These are phyloP conservation scores for Neurospora sublineolata DNA, from an alignment of 495 filamentous ascomycete species.

Conservation along the genomic window DNA sequence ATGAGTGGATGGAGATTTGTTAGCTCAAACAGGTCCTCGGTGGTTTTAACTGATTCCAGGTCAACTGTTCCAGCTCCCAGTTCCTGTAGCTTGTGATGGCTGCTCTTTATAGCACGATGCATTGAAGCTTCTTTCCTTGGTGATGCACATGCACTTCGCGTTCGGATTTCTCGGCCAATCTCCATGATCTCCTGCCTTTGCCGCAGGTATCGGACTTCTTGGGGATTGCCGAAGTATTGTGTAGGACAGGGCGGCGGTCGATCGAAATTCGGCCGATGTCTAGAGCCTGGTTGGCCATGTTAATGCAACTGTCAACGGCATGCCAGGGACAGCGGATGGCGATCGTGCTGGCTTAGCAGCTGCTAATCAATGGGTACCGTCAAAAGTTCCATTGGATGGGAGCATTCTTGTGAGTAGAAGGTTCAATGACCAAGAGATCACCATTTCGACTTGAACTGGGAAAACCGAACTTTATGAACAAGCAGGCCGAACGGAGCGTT, in stretches of 20 bases:
- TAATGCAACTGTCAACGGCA: background rate
- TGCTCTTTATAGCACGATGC: background rate
- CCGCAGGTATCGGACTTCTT: background rate
- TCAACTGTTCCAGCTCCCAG: background rate
- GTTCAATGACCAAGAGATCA: background rate
- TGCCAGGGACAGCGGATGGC: background rate
- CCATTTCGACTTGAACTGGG: background rate
- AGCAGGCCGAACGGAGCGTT: too few relatives aligned
- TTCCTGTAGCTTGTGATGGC: background rate
- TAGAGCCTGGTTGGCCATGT: background rate
- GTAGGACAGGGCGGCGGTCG: background rate
- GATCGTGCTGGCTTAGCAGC: background rate
- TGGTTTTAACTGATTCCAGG: background rate
- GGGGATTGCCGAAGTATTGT: background rate
- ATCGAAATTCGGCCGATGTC: background rate
- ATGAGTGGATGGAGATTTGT: background rate
- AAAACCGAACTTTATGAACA: background rate
- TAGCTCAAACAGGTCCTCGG: background rate
- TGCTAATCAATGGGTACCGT: background rate
- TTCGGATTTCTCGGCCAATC: background rate
- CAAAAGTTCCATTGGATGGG: background rate
- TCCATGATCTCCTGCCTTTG: background rate
- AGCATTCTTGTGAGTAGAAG: background rate
- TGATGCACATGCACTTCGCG: background rate
- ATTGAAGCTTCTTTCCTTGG: background rate